Percentiles rank a stretch among this genome's conserved stretches.
phyloP scores from a whole-genome alignment of 371 early-diverging fungal species.

The Globomyces sp. region DNA sequence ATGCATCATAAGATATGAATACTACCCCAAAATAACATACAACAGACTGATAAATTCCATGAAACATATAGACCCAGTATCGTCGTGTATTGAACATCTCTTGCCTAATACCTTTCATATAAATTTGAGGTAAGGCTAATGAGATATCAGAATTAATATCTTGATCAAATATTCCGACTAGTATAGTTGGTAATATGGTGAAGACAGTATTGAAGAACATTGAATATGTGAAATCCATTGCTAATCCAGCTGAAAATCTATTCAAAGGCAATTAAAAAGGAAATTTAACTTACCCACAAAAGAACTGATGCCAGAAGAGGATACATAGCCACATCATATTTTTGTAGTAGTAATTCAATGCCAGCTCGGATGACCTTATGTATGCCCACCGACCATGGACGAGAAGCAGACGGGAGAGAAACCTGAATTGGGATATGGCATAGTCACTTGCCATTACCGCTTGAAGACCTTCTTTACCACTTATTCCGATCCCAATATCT shows the following conservation, averaged over 20 bases:
- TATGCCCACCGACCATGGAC: constrained; percentile 88
- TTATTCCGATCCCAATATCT: constrained; percentile 92
- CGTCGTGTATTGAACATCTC: constrained; percentile 75
- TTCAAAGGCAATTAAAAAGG: neutral
- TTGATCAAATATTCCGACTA: constrained; percentile 85
- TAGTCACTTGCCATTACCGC: constrained; percentile 91
- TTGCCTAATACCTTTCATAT: constrained; percentile 80
- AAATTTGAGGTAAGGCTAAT: constrained; percentile 79
- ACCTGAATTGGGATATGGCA: constrained; percentile 86
- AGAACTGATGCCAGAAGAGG: constrained; percentile 58
- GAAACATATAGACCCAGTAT: constrained; percentile 79
- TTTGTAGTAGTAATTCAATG: constrained; percentile 90
- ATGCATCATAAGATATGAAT: constrained; percentile 49
- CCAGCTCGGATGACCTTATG: constrained; percentile 82
- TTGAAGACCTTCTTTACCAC: constrained; percentile 88
- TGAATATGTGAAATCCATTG: constrained; percentile 77
- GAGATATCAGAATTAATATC: constrained; percentile 74
- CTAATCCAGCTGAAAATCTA: constrained; percentile 74
- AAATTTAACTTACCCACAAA: constrained; percentile 39
- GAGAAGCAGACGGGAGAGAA: constrained; percentile 72
- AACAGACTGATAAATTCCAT: constrained; percentile 85
- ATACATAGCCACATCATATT: constrained; percentile 84
- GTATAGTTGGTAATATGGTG: constrained; percentile 44
- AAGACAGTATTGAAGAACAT: constrained; percentile 54
- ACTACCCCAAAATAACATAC: constrained; percentile 76